These are phyloP conservation scores for Tillandsia leiboldiana DNA, from an alignment of 176 grass and related monocot genomes.

Conservation along the genomic window DNA sequence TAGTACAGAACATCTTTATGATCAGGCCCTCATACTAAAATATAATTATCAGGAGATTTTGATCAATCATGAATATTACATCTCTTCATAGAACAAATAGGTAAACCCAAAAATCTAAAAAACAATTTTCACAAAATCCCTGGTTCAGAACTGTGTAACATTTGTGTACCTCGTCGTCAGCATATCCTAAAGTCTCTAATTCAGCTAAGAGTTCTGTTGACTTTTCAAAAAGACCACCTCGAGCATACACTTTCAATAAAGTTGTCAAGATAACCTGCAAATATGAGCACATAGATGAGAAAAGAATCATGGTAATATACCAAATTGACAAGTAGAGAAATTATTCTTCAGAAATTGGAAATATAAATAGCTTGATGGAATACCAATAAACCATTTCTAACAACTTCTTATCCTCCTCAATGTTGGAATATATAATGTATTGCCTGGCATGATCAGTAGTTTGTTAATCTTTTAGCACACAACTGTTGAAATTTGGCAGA, in stretches of 20 bases:
- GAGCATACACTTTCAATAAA: constrained; percentile 94
- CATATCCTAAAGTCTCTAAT: constrained; percentile 67
- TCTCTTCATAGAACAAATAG: too few species aligned
- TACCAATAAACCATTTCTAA: background rate
- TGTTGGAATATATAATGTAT: background rate
- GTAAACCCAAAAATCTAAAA: background rate
- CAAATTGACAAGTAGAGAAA: constrained; percentile 6
- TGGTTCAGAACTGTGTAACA: background rate
- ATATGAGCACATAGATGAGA: constrained; percentile 8
- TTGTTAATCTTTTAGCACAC: background rate
- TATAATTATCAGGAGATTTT: too few species aligned
- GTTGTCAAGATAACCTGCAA: constrained; percentile 84
- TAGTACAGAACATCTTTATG: too few species aligned
- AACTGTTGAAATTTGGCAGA: background rate
- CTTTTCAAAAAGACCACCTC: constrained; percentile 88
- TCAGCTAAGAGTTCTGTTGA: constrained; percentile 59
- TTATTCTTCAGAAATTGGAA: background rate
- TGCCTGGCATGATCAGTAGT: background rate
- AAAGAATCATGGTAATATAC: constrained; percentile 4
- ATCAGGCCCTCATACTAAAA: too few species aligned
- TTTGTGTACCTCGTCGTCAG: constrained; percentile 66
- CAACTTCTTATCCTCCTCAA: background rate
- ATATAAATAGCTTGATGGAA: constrained; percentile 1
- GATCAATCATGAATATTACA: too few species aligned
- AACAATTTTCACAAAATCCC: background rate